Base-by-base conservation (phyloP, 2,329 filamentous ascomycete genomes). In the Penicillium crustosum region DNA sequence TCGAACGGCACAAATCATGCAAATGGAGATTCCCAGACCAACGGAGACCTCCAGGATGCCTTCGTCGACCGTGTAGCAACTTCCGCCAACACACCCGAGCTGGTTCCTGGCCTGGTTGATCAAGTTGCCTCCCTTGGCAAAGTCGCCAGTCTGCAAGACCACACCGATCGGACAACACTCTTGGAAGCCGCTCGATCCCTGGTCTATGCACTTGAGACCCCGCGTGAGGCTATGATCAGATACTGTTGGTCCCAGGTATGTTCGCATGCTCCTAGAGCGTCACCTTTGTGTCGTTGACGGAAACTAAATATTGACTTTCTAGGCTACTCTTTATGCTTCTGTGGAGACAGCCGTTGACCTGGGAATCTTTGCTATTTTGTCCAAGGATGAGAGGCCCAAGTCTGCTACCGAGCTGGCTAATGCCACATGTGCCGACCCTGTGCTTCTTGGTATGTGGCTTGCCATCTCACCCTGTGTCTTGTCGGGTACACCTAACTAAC, bases 311-410 rank as follows among this genome's bases (percentile, higher is more conserved):
- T 48, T 35, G 19, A 2, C 19, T 35, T 13, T 15, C 23, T 48
- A 48, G 33, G 8, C 44, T 42, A 31, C 42, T 27, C 21, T 44
- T 15, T 70, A 63, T 48, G 68, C 68, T 9, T 63, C 65, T 0
- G 31, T 70, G 7, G 66, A 70, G 38, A 63, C 61, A 12, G 62
- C 58, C 10, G 61, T 68, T 23, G 60, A 69, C 23, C 52, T 70
- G 6, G 66, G 62, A 6, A 33, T 70, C 15, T 70, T 70, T 41
- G 42, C 53, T 13, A 48, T 59, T 2, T 39, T 70, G 8, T 63
- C 67, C 3, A 51, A 63, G 33, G 62, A 66, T 45, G 65, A 66
- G 27, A 62, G 36, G 8, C 58, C 68, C 4, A 70, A 68, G 55
- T 61, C 60, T 9, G 65, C 58, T 4, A 33, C 48, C 3, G 55